phyloP scores from a whole-genome alignment of 2,329 filamentous ascomycete genomes.

The Leptographium lundbergii region DNA sequence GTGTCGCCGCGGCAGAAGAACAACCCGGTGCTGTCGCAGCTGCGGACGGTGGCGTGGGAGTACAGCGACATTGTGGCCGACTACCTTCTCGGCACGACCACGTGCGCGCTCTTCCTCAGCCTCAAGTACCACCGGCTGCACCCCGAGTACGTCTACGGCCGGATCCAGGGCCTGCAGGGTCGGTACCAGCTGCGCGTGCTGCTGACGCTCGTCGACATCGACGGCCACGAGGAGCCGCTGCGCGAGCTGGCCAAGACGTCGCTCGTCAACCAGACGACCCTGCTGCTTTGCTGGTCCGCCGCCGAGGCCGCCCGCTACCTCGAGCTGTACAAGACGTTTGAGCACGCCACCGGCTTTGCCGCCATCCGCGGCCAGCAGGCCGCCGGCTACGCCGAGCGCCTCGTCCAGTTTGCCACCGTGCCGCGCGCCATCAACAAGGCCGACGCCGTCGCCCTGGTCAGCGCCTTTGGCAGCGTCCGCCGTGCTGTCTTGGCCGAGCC shows the following conservation, averaged over 20 bases:
- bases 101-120: conserved; percentile 79
- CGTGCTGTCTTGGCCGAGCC: conserved; percentile 78
- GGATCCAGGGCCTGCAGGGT: conserved; percentile 71
- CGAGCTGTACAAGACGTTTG: conserved; percentile 88
- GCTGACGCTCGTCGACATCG: conserved; percentile 86
- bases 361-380: conserved; percentile 80
- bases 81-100: conserved; percentile 76
- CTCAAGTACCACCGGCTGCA: conserved; percentile 96
- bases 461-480: conserved; percentile 79
- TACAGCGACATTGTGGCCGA: conserved; percentile 95
- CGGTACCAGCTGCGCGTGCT: conserved; percentile 81
- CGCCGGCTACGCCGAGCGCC: conserved; percentile 68
- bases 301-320: conserved; percentile 89
- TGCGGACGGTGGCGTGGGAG: conserved; percentile 82
- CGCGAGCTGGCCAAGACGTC: conserved; percentile 88
- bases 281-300: conserved; percentile 89
- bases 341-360: conserved; percentile 59
- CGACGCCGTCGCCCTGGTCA: conserved; percentile 80
- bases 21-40: conserved; percentile 77
- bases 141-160: conserved; percentile 93
- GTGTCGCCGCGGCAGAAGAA: conserved; percentile 90
- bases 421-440: conserved; percentile 88
- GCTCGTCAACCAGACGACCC: conserved; percentile 80
- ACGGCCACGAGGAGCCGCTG: conserved; percentile 81
- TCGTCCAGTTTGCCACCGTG: conserved; percentile 87